phyloP scores from a whole-genome alignment of 2,329 filamentous ascomycete species.

The Cordyceps pruinosa region DNA sequence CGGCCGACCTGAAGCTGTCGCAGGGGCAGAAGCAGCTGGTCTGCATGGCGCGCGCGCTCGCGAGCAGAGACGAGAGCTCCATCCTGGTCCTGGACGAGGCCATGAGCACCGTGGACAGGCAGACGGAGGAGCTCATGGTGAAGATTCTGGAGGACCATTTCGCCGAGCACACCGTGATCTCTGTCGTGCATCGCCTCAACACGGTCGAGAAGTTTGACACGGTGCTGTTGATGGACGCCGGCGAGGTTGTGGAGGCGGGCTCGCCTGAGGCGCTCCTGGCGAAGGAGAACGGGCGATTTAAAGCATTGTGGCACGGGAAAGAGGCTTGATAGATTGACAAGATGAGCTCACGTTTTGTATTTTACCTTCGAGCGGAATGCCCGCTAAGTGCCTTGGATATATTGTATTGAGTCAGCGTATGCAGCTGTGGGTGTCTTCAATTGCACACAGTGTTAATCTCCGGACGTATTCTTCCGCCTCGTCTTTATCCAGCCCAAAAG shows the following conservation, averaged over 20 bases:
- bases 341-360: too few relatives aligned
- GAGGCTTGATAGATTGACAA: neutral
- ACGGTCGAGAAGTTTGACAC: slow-evolving; percentile 45
- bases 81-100: slow-evolving; percentile 35
- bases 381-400: too few relatives aligned
- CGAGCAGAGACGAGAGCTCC: slow-evolving; percentile 23
- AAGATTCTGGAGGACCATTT: slow-evolving; percentile 26
- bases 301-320: slow-evolving; percentile 6
- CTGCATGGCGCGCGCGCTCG: slow-evolving; percentile 29
- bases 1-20: slow-evolving; percentile 27
- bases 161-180: slow-evolving; percentile 43
- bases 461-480: too few relatives aligned
- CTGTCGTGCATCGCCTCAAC: slow-evolving; percentile 34
- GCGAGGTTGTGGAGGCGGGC: slow-evolving; percentile 8
- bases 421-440: too few relatives aligned
- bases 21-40: slow-evolving; percentile 41
- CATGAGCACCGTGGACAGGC: slow-evolving; percentile 30
- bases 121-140: slow-evolving; percentile 28
- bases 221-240: slow-evolving; percentile 56
- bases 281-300: slow-evolving; percentile 4
- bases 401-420: too few relatives aligned
- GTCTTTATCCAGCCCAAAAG: slow-evolving; percentile 8
- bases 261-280: neutral
- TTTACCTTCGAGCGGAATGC: too few relatives aligned
- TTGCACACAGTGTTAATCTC: too few relatives aligned